Base-by-base conservation (phyloP, 805 yeast genomes). In the Candida oleophila region DNA sequence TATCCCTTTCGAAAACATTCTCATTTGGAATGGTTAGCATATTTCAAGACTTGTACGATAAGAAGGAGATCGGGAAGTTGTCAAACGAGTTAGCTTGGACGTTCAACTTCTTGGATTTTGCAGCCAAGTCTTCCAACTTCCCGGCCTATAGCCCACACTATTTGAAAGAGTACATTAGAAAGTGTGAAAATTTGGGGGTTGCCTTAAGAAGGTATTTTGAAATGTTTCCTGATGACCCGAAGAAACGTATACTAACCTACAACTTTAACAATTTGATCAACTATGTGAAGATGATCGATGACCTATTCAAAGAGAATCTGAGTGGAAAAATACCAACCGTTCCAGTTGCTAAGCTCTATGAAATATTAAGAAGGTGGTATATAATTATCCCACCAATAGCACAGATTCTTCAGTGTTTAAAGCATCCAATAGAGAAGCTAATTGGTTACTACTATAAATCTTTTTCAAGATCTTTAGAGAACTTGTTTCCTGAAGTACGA, bases 101-200 rank as follows among this genome's bases (percentile, higher is more conserved):
- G 9, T 34, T 51, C 16, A 49, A 50, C 18, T 58, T 50, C 36
- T 38, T 60, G n/a, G 41, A 48, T 8, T 50, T 51, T 42, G 56
- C 61, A n/a, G 45, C 54, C n/a, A 49, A 46, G 19, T 43, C 57
- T 9, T 32, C 34, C 5, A 41, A 51, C 33, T 45, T 66, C 22
- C 66, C 66, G 19, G 40, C 55, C 2, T 64, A 64, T 47, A 51
- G 56, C 30, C 63, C 66, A 2, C 25, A 47, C 9, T 56, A 55
- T 38, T 35, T 62, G 9, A 39, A 39, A 37, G 67, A 64, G 36
- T 47, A 55, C 32, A 15, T 46, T 15, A 18, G 49, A 22, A 57
- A 52, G 39, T 40, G 57, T 22, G 37, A 49, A 33, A 35, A 46
- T 20, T 42, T 61, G 28, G 34, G 38, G 15, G 34, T 3, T 19